phyloP scores from a whole-genome alignment of 106 monocot genomes.

The Narthecium ossifragum region DNA sequence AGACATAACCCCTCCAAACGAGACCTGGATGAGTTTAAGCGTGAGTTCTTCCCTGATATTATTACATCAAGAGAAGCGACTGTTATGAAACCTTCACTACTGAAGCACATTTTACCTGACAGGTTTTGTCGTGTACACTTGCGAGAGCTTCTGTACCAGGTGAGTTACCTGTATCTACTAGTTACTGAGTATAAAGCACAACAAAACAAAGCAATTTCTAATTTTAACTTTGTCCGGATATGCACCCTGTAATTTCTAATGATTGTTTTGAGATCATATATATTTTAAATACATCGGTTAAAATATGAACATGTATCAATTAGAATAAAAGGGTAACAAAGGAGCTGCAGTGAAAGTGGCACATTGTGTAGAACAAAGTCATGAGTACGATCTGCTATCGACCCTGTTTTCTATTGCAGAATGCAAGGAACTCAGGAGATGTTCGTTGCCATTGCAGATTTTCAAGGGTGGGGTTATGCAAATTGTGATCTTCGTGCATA shows the following conservation, averaged over 20 bases:
- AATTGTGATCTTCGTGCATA: slow-evolving; percentile 12
- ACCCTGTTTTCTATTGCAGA: not conserved
- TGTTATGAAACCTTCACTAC: not conserved
- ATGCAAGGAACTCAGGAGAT: slow-evolving; percentile 9
- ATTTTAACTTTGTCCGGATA: too few relatives aligned
- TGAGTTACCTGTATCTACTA: not conserved
- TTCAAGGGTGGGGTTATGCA: slow-evolving; percentile 13
- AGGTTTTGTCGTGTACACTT: slow-evolving; percentile 23
- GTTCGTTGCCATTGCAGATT: slow-evolving; percentile 8
- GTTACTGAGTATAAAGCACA: too few relatives aligned
- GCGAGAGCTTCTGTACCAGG: slow-evolving; percentile 29
- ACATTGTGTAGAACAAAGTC: too few relatives aligned
- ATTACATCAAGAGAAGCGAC: not conserved
- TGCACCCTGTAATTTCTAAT: too few relatives aligned
- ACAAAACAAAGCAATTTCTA: too few relatives aligned
- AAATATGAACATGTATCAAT: too few relatives aligned
- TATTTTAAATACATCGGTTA: too few relatives aligned
- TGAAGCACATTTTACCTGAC: not conserved
- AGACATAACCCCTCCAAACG: slow-evolving; percentile 19
- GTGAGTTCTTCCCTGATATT: slow-evolving; percentile 5
- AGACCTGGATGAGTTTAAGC: slow-evolving; percentile 23
- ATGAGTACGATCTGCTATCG: too few relatives aligned
- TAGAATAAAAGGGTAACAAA: too few relatives aligned
- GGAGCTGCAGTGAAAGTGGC: too few relatives aligned
- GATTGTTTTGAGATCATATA: too few relatives aligned